A percentile compares a stretch with the other conserved stretches of the same genome.
Conservation (phyloP, 2,329 filamentous ascomycete species). For the Pseudocercospora fijiensis region DNA sequence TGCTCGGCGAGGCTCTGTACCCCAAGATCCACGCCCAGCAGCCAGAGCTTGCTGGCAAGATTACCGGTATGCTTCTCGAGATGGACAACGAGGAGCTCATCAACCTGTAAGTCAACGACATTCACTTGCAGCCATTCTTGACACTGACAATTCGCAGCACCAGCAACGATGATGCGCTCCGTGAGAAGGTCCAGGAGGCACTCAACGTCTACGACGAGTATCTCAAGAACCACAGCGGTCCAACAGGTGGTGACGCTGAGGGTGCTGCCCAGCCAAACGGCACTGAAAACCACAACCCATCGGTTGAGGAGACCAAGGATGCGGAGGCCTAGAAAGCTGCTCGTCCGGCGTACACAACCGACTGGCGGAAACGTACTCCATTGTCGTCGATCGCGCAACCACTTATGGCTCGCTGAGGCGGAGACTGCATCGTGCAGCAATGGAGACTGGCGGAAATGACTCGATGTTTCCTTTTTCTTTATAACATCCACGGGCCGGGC, state of each 20-base stretch:
- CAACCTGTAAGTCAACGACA: constrained; percentile 73
- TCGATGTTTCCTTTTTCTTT: constrained; percentile 16
- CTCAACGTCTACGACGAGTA: constrained; percentile 98
- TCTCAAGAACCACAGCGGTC: constrained; percentile 73
- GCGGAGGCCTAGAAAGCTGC: constrained; percentile 33
- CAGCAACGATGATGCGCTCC: constrained; percentile 83
- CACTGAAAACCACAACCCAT: constrained; percentile 37
- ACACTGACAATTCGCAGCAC: constrained; percentile 59
- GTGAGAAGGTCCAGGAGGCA: constrained; percentile 95
- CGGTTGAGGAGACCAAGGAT: constrained; percentile 36
- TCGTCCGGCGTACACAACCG: constrained; percentile 20
- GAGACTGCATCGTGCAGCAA: constrained; percentile 10
- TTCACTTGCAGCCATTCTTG: background rate
- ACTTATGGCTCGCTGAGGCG: constrained; percentile 20
- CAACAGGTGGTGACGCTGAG: constrained; percentile 39
- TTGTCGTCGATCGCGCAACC: constrained; percentile 20
- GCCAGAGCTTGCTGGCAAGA: constrained; percentile 95
- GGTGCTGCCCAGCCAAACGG: constrained; percentile 34
- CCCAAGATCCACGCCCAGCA: constrained; percentile 96
- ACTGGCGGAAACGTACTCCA: constrained; percentile 17
- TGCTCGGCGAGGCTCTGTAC: constrained; percentile 95
- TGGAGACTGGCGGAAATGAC: constrained; percentile 5
- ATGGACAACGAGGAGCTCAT: constrained; percentile 97
- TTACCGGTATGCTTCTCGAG: constrained; percentile 98
- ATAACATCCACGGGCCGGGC: constrained; percentile 11